Evolutionary conservation across 805 yeast species (phyloP).

Genomic region (Myxozyma lipomycoides): DNA sequence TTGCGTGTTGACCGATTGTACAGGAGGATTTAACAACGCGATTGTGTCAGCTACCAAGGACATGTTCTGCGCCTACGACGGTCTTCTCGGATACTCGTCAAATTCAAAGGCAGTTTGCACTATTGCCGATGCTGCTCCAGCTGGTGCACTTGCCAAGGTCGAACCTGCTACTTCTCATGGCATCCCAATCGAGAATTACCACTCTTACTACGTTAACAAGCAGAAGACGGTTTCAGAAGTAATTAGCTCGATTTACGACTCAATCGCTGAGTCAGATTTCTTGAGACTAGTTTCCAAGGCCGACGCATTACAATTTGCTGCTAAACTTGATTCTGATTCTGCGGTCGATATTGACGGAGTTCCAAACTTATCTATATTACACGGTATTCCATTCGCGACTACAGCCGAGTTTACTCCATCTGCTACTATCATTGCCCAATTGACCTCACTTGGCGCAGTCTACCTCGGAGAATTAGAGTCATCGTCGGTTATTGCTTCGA

Average conservation of each 20-base stretch:
- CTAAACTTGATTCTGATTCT: constrained; percentile 7
- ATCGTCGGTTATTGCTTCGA: constrained; percentile 2
- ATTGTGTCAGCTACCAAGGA: constrained; percentile 29
- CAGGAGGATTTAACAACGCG: constrained; percentile 31
- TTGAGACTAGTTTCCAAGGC: not conserved
- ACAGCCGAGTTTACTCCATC: constrained; percentile 16
- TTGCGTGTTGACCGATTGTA: constrained; percentile 33
- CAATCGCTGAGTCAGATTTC: constrained; percentile 1
- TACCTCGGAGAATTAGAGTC: constrained; percentile 14
- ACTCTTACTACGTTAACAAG: constrained; percentile 4
- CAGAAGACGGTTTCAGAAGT: not conserved
- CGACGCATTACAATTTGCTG: constrained; percentile 6
- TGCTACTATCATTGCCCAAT: constrained; percentile 17
- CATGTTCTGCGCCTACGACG: constrained; percentile 32
- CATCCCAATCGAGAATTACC: constrained; percentile 2
- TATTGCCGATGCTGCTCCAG: constrained; percentile 11
- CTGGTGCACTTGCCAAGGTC: constrained; percentile 6
- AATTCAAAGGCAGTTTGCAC: constrained; percentile 12
- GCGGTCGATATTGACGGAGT: constrained; percentile 16
- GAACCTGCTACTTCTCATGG: constrained; percentile 4
- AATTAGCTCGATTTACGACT: constrained; percentile 2
- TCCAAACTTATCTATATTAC: constrained; percentile 17
- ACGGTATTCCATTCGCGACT: constrained; percentile 26
- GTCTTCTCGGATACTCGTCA: constrained; percentile 31
- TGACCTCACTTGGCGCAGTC: constrained; percentile 18